Percentiles rank a stretch among this genome's conserved stretches.
Evolutionary conservation across 2,329 filamentous ascomycete genomes (phyloP).

Genomic region (Sordariomycetes sp.): DNA sequence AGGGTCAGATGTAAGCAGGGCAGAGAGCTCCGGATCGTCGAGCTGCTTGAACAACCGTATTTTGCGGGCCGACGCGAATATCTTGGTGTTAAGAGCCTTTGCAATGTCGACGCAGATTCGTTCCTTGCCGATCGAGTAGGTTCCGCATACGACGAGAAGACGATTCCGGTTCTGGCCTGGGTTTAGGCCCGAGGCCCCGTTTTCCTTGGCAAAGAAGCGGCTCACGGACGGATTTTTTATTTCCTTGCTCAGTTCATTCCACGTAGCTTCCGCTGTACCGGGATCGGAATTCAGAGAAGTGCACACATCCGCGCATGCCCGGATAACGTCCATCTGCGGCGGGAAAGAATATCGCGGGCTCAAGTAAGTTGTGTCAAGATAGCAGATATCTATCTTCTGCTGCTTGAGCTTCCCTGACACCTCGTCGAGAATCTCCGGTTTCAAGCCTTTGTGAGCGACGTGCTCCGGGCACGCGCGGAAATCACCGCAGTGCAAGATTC

Average conservation of each 20-base stretch:
- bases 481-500: conserved; percentile 90
- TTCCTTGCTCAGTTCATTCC: conserved; percentile 22
- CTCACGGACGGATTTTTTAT: conserved; percentile 31
- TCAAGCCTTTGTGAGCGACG: conserved; percentile 68
- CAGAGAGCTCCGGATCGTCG: conserved; percentile 71
- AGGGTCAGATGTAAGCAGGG: conserved; percentile 69
- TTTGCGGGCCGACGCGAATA: conserved; percentile 77
- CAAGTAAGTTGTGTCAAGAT: conserved; percentile 93
- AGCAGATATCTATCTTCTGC: conserved; percentile 90
- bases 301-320: conserved; percentile 80
- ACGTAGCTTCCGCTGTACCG: conserved; percentile 32
- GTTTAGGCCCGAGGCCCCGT: conserved; percentile 15
- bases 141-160: conserved; percentile 85
- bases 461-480: conserved; percentile 86
- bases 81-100: conserved; percentile 73
- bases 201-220: conserved; percentile 35
- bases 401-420: conserved; percentile 61
- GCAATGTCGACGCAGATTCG: conserved; percentile 91
- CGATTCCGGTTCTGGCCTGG: conserved; percentile 38
- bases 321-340: conserved; percentile 75
- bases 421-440: conserved; percentile 61
- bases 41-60: conserved; percentile 75
- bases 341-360: conserved; percentile 95
- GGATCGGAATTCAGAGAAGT: conserved; percentile 62
- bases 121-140: conserved; percentile 97